Conservation (phyloP, 208 protist species). For the Tritrichomonas musculus region DNA sequence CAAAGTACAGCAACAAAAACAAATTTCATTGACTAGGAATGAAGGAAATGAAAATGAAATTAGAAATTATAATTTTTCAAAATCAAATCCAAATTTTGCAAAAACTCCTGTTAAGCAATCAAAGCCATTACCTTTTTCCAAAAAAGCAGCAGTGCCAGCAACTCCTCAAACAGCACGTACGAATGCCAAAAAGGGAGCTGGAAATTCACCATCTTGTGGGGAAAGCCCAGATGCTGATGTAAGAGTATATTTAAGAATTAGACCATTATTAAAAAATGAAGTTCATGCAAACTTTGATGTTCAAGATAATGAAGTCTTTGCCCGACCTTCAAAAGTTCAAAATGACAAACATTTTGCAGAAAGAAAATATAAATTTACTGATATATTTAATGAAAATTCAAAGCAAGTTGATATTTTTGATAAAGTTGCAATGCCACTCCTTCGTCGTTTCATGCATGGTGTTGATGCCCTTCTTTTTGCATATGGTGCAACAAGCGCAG, state of each 20-base stretch:
- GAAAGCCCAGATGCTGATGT: constrained; percentile 13
- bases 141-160: too few relatives aligned
- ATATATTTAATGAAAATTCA: not conserved
- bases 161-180: too few relatives aligned
- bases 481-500: constrained; percentile 4
- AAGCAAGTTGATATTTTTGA: constrained; percentile 21
- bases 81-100: too few relatives aligned
- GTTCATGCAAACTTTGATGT: not conserved
- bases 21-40: too few relatives aligned
- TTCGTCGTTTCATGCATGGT: not conserved
- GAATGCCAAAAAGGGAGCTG: too few relatives aligned
- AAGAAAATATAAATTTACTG: not conserved
- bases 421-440: constrained; percentile 12
- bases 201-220: too few relatives aligned
- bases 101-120: too few relatives aligned
- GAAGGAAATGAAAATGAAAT: too few relatives aligned
- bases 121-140: too few relatives aligned
- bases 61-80: too few relatives aligned
- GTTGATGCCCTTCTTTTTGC: not conserved
- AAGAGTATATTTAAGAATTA: not conserved
- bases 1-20: too few relatives aligned
- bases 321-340: not conserved
- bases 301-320: not conserved
- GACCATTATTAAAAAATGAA: not conserved
- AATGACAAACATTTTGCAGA: not conserved